Evolutionary conservation across 805 yeast genomes (phyloP).

Genomic region (Saturnispora gosingensis): DNA sequence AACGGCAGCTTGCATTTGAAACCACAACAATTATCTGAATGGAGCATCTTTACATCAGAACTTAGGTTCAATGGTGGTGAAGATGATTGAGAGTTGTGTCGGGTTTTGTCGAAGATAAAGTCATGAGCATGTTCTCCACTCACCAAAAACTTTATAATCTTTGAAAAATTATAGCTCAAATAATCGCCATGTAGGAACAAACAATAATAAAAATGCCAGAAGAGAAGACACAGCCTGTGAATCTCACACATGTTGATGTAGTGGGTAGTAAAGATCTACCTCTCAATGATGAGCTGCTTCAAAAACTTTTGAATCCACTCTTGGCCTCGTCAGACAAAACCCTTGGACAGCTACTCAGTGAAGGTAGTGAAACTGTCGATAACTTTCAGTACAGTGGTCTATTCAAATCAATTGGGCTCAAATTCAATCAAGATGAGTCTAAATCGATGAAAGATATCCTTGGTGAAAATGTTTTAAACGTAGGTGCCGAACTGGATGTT

Average conservation of each 20-base stretch:
- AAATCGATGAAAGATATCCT: constrained; percentile 1
- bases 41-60: constrained; percentile 17
- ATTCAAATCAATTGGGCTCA: constrained; percentile 20
- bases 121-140: neutral
- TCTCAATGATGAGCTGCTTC: constrained; percentile 33
- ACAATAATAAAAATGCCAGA: neutral
- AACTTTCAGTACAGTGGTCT: constrained; percentile 23
- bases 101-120: neutral
- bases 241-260: constrained; percentile 24
- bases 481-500: constrained; percentile 7
- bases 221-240: constrained; percentile 16
- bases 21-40: constrained; percentile 13
- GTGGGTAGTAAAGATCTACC: constrained; percentile 20
- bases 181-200: neutral
- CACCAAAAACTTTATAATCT: neutral
- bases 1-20: constrained; percentile 15
- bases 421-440: constrained; percentile 14
- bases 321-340: constrained; percentile 31
- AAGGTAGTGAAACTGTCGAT: constrained; percentile 15
- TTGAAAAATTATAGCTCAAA: neutral
- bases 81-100: neutral
- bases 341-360: constrained; percentile 31
- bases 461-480: constrained; percentile 6
- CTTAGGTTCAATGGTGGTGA: neutral
- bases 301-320: constrained; percentile 38